Evolutionary conservation across 2,329 filamentous ascomycete species (phyloP).

Genomic region (Trichoderma sp.): DNA sequence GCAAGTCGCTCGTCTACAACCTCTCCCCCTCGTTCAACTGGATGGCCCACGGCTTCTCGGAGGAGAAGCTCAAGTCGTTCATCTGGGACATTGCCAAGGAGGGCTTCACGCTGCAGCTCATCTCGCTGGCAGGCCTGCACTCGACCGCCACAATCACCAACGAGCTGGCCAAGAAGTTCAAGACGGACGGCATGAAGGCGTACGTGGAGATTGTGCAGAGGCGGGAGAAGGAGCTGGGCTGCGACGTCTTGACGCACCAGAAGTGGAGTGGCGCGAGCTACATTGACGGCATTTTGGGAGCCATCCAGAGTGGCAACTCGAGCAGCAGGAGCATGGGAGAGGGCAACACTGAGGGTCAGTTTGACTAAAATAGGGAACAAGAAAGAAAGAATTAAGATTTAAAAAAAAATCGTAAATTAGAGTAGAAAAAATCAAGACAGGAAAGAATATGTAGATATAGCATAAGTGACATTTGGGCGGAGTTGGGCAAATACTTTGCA

Average conservation of each 20-base stretch:
- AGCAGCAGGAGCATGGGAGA: conserved; percentile 93
- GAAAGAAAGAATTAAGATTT: not conserved
- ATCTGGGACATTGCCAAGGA: conserved; percentile 95
- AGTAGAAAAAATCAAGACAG: not conserved
- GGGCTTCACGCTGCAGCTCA: conserved; percentile 73
- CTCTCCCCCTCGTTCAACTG: conserved; percentile 97
- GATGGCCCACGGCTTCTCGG: conserved; percentile 91
- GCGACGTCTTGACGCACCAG: conserved; percentile 93
- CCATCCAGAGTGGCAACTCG: conserved; percentile 89
- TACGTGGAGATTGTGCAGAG: conserved; percentile 94
- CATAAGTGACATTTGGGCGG: conserved; percentile 14
- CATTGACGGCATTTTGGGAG: conserved; percentile 86
- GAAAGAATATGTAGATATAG: conserved; percentile 6
- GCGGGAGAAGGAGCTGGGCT: conserved; percentile 85
- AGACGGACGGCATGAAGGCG: conserved; percentile 90
- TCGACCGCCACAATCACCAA: conserved; percentile 66
- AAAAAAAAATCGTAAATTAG: not conserved
- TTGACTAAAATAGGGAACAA: conserved; percentile 42
- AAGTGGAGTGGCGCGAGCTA: conserved; percentile 75
- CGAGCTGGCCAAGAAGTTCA: conserved; percentile 81
- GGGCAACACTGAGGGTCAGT: conserved; percentile 83
- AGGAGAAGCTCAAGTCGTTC: conserved; percentile 82
- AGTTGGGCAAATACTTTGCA: conserved; percentile 10
- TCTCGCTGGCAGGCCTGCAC: conserved; percentile 68
- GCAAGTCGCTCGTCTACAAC: conserved; percentile 95